Conservation (phyloP, 495 filamentous ascomycete species). For the Wilcoxina mikolae region DNA sequence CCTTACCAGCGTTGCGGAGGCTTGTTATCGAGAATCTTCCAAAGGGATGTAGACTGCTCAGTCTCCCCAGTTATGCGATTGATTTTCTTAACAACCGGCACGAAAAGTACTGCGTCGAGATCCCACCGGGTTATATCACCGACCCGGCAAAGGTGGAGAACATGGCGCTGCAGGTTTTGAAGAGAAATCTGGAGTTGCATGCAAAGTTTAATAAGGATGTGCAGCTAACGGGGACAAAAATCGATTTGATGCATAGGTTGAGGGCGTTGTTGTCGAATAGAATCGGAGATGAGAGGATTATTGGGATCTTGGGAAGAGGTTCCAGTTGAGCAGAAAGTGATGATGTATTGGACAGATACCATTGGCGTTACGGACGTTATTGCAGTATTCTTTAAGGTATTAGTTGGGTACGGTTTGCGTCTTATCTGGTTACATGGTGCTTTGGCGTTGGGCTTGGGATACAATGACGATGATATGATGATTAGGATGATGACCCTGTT, state of each 20-base stretch:
- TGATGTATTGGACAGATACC: neutral
- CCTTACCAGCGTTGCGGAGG: conserved; percentile 28
- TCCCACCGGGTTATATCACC: conserved; percentile 23
- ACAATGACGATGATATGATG: no score
- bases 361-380: neutral
- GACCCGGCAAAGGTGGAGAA: conserved; percentile 18
- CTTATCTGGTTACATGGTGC: neutral
- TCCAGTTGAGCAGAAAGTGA: neutral
- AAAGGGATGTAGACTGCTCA: conserved; percentile 24
- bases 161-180: conserved; percentile 21
- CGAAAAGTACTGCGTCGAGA: conserved; percentile 21
- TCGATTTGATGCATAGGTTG: conserved; percentile 23
- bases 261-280: conserved; percentile 24
- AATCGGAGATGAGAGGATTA: conserved; percentile 21
- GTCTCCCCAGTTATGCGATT: conserved; percentile 23
- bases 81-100: conserved; percentile 20
- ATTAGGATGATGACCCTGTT: no score
- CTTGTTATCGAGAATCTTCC: conserved; percentile 21
- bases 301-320: conserved; percentile 19
- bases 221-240: conserved; percentile 22
- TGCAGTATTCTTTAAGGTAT: neutral
- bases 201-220: conserved; percentile 24
- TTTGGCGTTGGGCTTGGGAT: neutral
- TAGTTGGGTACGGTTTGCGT: neutral
- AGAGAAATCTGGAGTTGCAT: conserved; percentile 29